Percentiles rank a stretch among this genome's conserved stretches.
Conservation (phyloP, 2,329 filamentous ascomycete species). For the Chaetomiaceae sp. region DNA sequence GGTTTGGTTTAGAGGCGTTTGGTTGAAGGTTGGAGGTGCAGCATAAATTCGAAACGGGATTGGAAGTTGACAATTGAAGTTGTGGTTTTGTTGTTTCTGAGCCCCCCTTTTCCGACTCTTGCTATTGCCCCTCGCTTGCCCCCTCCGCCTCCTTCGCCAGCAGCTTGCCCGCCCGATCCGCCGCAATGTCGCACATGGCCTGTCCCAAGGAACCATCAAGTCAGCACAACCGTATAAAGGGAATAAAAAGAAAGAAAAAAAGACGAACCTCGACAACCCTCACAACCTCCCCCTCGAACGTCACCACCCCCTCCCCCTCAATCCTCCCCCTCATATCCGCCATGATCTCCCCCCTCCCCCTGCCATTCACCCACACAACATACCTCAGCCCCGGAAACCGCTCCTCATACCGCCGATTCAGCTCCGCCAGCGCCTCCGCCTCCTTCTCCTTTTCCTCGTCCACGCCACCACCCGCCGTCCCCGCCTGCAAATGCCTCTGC, state of each 20-base stretch:
- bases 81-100: too few species aligned
- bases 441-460: constrained; percentile 53
- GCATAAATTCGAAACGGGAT: too few species aligned
- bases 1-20: too few species aligned
- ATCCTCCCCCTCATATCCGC: constrained; percentile 75
- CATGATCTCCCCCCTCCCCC: constrained; percentile 70
- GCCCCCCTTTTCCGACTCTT: background rate
- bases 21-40: too few species aligned
- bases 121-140: background rate
- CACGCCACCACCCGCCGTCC: too few species aligned
- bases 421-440: constrained; percentile 47
- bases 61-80: too few species aligned
- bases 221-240: too few species aligned
- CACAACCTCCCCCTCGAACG: constrained; percentile 69
- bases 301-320: constrained; percentile 56
- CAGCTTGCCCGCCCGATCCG: constrained; percentile 68
- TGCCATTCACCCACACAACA: constrained; percentile 87
- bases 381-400: constrained; percentile 78
- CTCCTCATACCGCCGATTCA: constrained; percentile 79
- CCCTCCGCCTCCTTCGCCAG: constrained; percentile 18
- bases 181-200: constrained; percentile 91
- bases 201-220: constrained; percentile 31
- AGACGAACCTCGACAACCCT: constrained; percentile 52
- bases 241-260: constrained; percentile 1
- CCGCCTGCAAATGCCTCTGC: constrained; percentile 71